Evolutionary conservation across 495 filamentous ascomycete genomes (phyloP).

Genomic region (Cenococcum geophilum): DNA sequence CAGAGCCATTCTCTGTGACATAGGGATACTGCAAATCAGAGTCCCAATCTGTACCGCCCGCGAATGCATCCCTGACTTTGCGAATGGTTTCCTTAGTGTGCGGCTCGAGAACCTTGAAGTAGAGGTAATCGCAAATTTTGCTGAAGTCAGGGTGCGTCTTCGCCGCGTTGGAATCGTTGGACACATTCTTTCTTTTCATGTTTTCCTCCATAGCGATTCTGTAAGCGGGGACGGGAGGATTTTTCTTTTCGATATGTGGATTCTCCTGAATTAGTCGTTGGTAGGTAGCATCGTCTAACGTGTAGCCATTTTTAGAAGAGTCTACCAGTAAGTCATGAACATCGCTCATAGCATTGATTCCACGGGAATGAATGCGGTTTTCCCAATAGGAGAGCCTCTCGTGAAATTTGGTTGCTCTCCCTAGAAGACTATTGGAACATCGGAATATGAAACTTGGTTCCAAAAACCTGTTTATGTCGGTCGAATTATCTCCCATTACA

Average conservation of each 20-base stretch:
- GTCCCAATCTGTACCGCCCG: constrained; percentile 16
- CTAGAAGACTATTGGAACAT: constrained; percentile 61
- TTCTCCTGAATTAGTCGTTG: constrained; percentile 42
- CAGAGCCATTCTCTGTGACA: background rate
- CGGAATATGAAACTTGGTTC: constrained; percentile 56
- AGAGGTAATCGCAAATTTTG: constrained; percentile 70
- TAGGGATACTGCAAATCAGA: constrained; percentile 14
- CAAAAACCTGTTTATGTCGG: constrained; percentile 43
- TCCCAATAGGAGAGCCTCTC: constrained; percentile 60
- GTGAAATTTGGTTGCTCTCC: constrained; percentile 68
- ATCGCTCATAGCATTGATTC: constrained; percentile 55
- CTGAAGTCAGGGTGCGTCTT: constrained; percentile 55
- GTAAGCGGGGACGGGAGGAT: constrained; percentile 35
- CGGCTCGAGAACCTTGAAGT: constrained; percentile 53
- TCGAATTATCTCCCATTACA: constrained; percentile 31
- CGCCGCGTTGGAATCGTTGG: constrained; percentile 39
- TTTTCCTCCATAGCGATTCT: constrained; percentile 31
- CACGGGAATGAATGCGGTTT: constrained; percentile 49
- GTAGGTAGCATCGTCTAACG: constrained; percentile 57
- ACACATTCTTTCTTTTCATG: background rate
- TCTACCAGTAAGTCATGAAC: constrained; percentile 79
- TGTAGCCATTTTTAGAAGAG: constrained; percentile 67
- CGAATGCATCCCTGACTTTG: constrained; percentile 37
- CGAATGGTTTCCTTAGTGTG: constrained; percentile 48
- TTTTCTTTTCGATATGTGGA: background rate